Conservation (phyloP, 805 yeast species). For the Jamesozyma gamospora region DNA sequence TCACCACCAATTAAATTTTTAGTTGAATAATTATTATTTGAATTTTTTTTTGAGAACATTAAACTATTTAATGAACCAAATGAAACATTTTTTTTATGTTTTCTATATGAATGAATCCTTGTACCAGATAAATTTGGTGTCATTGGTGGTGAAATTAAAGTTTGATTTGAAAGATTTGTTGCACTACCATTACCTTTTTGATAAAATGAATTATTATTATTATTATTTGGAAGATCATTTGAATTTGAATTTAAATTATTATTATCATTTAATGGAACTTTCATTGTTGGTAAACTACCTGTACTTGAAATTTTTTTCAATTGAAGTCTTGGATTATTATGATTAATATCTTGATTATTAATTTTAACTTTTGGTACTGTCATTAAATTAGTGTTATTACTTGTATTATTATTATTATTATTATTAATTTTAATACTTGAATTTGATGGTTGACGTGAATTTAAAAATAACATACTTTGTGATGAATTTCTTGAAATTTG, state of each 20-base stretch:
- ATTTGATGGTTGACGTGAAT: conserved; percentile 3
- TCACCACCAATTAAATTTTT: conserved; percentile 25
- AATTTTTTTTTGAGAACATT: conserved; percentile 26
- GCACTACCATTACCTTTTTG: conserved; percentile 19
- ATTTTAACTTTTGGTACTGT: conserved; percentile 2
- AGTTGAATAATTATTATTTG: conserved; percentile 13
- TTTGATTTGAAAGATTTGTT: conserved; percentile 10
- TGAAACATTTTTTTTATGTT: conserved; percentile 28
- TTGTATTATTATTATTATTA: too few relatives aligned
- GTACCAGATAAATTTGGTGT: background rate
- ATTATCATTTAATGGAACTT: too few relatives aligned
- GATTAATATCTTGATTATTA: conserved; percentile 6
- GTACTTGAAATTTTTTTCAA: conserved; percentile 10
- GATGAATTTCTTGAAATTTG: conserved; percentile 11
- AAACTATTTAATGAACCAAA: conserved; percentile 28
- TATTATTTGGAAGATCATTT: background rate
- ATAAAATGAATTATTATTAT: conserved; percentile 8
- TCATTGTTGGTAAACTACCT: conserved; percentile 9
- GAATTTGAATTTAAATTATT: too few relatives aligned
- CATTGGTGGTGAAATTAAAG: background rate
- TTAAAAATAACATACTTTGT: background rate
- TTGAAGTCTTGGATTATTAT: background rate
- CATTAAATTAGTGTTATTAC: background rate
- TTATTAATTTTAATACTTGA: background rate
- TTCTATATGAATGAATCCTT: conserved; percentile 24